Percentiles rank a stretch among this genome's conserved stretches.
phyloP scores from a whole-genome alignment of 2,329 filamentous ascomycete genomes.

The Bipolaris bicolor region DNA sequence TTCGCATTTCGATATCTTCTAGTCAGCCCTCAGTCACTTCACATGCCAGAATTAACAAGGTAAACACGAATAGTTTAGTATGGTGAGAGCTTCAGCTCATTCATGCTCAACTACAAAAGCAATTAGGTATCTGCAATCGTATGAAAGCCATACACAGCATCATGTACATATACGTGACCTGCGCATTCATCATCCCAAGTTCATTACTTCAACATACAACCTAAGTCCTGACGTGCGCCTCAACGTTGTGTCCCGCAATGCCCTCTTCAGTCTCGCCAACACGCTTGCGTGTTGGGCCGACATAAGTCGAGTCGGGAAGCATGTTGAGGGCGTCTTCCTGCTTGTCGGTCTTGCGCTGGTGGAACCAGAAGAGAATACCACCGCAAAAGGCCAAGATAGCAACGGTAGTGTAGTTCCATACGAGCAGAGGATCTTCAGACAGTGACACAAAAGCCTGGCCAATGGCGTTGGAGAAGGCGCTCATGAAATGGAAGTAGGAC shows the following conservation, averaged over 20 bases:
- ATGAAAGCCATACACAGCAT: not conserved
- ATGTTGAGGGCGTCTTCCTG: conserved; percentile 74
- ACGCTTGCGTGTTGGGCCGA: conserved; percentile 38
- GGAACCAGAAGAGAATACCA: conserved; percentile 70
- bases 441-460: conserved; percentile 71
- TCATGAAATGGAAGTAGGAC: conserved; percentile 73
- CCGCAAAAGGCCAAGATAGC: conserved; percentile 68
- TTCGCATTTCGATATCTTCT: too few species aligned
- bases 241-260: conserved; percentile 1
- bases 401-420: conserved; percentile 74
- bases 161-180: not conserved
- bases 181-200: not conserved
- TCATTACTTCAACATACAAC: not conserved
- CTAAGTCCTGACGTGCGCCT: conserved; percentile 1
- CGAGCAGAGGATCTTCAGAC: conserved; percentile 67
- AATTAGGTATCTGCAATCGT: conserved; percentile 7
- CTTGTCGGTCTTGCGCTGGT: conserved; percentile 68
- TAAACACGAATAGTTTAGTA: not conserved
- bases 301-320: conserved; percentile 51
- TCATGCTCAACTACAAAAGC: conserved; percentile 1
- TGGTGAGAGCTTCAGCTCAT: not conserved
- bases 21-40: too few species aligned
- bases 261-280: conserved; percentile 22
- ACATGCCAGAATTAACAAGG: not conserved
- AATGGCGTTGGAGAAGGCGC: conserved; percentile 70